Percentiles rank a stretch among this genome's conserved stretches.
Evolutionary conservation across 108 stramenopile genomes (phyloP).

Genomic region (Phaeodactylum tricornutum): DNA sequence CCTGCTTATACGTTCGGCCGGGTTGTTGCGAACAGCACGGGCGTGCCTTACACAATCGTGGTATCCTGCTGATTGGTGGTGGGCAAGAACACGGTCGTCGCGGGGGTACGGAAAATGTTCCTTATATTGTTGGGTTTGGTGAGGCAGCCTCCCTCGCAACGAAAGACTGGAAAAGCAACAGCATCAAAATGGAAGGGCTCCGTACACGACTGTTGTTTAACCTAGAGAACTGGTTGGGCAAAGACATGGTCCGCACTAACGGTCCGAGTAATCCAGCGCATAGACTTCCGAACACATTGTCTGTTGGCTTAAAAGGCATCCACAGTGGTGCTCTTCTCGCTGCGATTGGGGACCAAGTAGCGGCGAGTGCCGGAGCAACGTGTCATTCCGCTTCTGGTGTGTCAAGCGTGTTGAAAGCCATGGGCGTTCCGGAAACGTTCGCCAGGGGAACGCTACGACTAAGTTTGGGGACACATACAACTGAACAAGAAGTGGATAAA

Average conservation of each 20-base stretch:
- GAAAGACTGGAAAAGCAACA: conserved; percentile 23
- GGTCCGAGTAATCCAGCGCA: conserved; percentile 55
- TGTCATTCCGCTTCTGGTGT: conserved; percentile 66
- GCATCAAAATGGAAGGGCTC: conserved; percentile 53
- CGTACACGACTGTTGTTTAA: conserved; percentile 46
- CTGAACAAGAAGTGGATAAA: conserved; percentile 58
- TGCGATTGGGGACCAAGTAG: conserved; percentile 59
- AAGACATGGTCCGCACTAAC: conserved; percentile 43
- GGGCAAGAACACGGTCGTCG: conserved; percentile 80
- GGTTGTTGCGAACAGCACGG: conserved; percentile 38
- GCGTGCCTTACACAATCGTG: conserved; percentile 19
- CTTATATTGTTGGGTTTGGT: conserved; percentile 87
- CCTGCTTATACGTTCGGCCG: conserved; percentile 79
- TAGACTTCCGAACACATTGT: conserved; percentile 90
- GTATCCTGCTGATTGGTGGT: conserved; percentile 60
- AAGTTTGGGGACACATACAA: conserved; percentile 84
- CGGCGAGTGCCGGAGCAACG: conserved; percentile 86
- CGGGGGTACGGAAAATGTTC: conserved; percentile 94
- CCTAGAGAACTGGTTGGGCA: conserved; percentile 29
- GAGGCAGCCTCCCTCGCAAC: conserved; percentile 47
- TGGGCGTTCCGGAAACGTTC: conserved; percentile 67
- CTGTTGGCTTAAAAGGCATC: conserved; percentile 63
- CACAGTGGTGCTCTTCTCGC: conserved; percentile 44
- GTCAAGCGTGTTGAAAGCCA: conserved; percentile 78
- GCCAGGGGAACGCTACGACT: conserved; percentile 87